Evolutionary conservation across 2,329 filamentous ascomycete species (phyloP).

Genomic region (Chaetomium olivaceum): DNA sequence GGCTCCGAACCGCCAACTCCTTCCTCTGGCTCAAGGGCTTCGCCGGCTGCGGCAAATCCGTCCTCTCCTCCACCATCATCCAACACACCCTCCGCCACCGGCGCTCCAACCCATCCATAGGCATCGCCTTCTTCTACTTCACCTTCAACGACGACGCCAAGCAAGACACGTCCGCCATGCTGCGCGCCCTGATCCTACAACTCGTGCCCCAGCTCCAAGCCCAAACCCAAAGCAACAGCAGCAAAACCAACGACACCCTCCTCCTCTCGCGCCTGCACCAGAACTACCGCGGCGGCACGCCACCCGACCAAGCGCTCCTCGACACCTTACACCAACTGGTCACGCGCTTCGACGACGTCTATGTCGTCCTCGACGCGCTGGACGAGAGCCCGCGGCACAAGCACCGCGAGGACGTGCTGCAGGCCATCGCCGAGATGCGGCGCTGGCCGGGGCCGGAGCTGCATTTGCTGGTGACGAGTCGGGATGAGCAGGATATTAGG

Average conservation of each 20-base stretch:
- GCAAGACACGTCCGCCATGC: constrained; percentile 36
- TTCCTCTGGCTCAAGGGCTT: constrained; percentile 45
- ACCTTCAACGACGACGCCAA: constrained; percentile 42
- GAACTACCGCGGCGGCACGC: constrained; percentile 24
- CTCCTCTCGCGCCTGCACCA: constrained; percentile 29
- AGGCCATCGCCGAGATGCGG: constrained; percentile 33
- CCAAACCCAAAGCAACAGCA: too few relatives aligned
- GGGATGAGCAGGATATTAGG: constrained; percentile 38
- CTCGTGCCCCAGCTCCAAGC: constrained; percentile 35
- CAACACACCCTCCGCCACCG: constrained; percentile 19
- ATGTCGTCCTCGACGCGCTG: constrained; percentile 42
- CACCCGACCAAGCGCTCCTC: constrained; percentile 29
- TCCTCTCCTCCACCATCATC: constrained; percentile 42
- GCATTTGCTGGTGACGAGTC: constrained; percentile 40
- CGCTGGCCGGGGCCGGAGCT: constrained; percentile 31
- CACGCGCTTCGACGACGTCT: constrained; percentile 36
- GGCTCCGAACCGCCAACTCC: constrained; percentile 35
- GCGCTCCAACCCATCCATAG: constrained; percentile 30
- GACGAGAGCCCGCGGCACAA: constrained; percentile 39
- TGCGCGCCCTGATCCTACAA: constrained; percentile 40
- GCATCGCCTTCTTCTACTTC: constrained; percentile 45
- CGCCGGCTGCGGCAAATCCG: constrained; percentile 45
- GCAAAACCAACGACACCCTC: constrained; percentile 24
- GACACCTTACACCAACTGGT: constrained; percentile 33
- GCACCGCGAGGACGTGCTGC: constrained; percentile 34